A percentile compares a stretch with the other conserved stretches of the same genome.
Conservation (phyloP, 805 yeast genomes). For the Kurtzmaniella fragi region DNA sequence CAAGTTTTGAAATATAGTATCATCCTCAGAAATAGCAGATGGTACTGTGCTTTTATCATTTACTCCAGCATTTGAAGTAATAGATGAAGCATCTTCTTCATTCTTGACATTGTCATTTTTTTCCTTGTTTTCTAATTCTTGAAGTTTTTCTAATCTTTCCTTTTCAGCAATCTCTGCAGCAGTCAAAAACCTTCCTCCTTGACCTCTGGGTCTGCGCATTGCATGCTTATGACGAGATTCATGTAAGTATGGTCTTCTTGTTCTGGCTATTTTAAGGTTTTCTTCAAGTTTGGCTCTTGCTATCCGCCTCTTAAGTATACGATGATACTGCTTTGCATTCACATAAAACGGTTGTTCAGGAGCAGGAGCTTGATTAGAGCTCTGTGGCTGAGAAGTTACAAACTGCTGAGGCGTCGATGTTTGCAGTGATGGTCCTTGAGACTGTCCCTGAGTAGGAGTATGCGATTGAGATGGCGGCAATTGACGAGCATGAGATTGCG, state of each 20-base stretch:
- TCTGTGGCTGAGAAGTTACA: constrained; percentile 7
- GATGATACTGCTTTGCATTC: constrained; percentile 95
- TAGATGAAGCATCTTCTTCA: background rate
- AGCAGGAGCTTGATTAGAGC: constrained; percentile 12
- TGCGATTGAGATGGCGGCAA: background rate
- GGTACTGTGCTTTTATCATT: background rate
- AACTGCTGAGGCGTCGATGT: too few species aligned
- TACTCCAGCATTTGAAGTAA: background rate
- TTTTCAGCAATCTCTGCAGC: constrained; percentile 64
- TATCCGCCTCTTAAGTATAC: constrained; percentile 86
- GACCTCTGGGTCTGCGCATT: constrained; percentile 98
- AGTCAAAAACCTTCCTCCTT: constrained; percentile 94
- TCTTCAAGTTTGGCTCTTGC: constrained; percentile 95
- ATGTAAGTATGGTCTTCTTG: constrained; percentile 89
- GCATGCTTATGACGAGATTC: constrained; percentile 98
- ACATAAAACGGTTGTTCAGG: constrained; percentile 92
- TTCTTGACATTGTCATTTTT: constrained; percentile 4
- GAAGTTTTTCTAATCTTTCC: constrained; percentile 34
- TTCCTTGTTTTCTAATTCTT: constrained; percentile 25
- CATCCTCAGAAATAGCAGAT: constrained; percentile 8
- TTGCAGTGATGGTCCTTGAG: background rate
- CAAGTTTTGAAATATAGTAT: constrained; percentile 14
- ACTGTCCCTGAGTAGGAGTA: background rate
- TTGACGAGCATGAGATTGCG: too few species aligned
- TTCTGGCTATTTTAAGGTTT: constrained; percentile 77